These are phyloP conservation scores for Aspergillus incahuasiensis DNA, from an alignment of 495 filamentous ascomycete genomes.

Conservation along the genomic window DNA sequence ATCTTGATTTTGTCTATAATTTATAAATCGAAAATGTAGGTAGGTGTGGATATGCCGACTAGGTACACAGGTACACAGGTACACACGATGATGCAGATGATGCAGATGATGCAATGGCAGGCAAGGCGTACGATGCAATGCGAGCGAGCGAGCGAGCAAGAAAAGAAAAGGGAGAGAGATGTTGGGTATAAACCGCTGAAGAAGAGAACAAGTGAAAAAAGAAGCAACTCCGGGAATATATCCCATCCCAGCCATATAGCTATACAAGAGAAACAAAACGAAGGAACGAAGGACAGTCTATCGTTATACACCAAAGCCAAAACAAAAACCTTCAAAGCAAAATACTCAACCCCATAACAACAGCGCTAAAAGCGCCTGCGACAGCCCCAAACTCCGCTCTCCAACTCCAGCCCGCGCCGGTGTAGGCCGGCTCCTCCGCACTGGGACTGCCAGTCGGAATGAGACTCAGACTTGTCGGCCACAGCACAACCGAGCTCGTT, in stretches of 20 bases:
- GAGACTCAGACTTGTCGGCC: background rate
- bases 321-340: background rate
- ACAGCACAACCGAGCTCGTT: slow-evolving; percentile 1
- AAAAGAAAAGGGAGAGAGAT: background rate
- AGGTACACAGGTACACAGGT: too few species aligned
- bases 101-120: background rate
- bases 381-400: background rate
- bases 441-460: background rate
- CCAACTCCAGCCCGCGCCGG: background rate
- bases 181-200: slow-evolving; percentile 8
- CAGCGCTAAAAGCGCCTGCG: background rate
- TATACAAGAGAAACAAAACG: background rate
- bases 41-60: background rate
- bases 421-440: background rate
- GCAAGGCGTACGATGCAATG: background rate
- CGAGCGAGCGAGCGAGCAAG: too few species aligned
- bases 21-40: background rate
- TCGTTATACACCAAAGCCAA: background rate
- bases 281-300: background rate
- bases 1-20: too few species aligned
- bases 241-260: background rate
- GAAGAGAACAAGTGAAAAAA: background rate
- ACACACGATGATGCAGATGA: too few species aligned
- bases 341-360: background rate
- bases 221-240: background rate